A percentile compares a stretch with the other conserved stretches of the same genome.
Evolutionary conservation across 371 early-diverging fungal species (phyloP).

Genomic region (Mortierella sp.): DNA sequence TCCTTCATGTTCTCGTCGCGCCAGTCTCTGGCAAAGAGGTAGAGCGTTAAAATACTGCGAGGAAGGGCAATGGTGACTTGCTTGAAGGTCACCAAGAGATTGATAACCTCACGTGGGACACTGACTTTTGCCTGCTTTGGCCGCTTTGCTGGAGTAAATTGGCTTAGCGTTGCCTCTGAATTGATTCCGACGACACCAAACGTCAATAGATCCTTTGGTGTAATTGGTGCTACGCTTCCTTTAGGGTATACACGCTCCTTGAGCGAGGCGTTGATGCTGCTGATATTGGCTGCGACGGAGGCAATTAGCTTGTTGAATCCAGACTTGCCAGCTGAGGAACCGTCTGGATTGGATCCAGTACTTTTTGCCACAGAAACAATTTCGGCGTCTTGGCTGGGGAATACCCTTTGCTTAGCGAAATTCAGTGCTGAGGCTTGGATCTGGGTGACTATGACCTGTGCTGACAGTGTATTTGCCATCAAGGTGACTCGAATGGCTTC

Average conservation of each 20-base stretch:
- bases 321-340: slow-evolving; percentile 17
- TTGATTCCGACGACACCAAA: slow-evolving; percentile 56
- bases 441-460: slow-evolving; percentile 49
- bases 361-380: slow-evolving; percentile 45
- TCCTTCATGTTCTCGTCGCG: slow-evolving; percentile 79
- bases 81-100: slow-evolving; percentile 69
- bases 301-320: slow-evolving; percentile 47
- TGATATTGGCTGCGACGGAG: slow-evolving; percentile 48
- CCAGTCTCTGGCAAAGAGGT: slow-evolving; percentile 86
- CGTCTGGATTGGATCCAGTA: slow-evolving; percentile 50
- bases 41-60: slow-evolving; percentile 80
- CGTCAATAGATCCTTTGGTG: slow-evolving; percentile 39
- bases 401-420: slow-evolving; percentile 46
- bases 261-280: slow-evolving; percentile 48
- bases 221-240: slow-evolving; percentile 7
- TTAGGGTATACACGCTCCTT: slow-evolving; percentile 48
- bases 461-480: slow-evolving; percentile 45
- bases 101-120: slow-evolving; percentile 63
- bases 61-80: slow-evolving; percentile 73
- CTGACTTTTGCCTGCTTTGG: slow-evolving; percentile 44
- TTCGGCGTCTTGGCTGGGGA: slow-evolving; percentile 42
- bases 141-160: slow-evolving; percentile 45
- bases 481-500: slow-evolving; percentile 52
- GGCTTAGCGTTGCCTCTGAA: slow-evolving; percentile 48
- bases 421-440: slow-evolving; percentile 53